Evolutionary conservation across 805 yeast species (phyloP).

Genomic region (Ogataea corticis): DNA sequence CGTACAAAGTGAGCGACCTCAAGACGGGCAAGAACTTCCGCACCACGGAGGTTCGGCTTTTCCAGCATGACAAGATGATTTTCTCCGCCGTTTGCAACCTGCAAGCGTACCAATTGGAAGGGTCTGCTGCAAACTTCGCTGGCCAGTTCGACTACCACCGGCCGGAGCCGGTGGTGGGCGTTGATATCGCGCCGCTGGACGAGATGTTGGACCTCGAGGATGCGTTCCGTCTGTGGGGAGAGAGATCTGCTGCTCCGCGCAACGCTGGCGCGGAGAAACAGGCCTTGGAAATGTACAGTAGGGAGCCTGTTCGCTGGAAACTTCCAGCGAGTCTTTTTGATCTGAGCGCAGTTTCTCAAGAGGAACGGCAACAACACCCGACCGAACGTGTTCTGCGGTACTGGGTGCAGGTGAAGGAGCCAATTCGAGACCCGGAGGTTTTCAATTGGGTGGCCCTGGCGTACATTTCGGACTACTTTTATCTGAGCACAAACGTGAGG

Average conservation of each 20-base stretch:
- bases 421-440: constrained; percentile 26
- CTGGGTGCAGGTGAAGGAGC: constrained; percentile 33
- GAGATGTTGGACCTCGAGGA: constrained; percentile 31
- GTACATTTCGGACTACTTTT: constrained; percentile 58
- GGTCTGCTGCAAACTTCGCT: constrained; percentile 32
- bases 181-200: constrained; percentile 30
- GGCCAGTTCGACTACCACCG: constrained; percentile 34
- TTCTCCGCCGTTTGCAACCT: constrained; percentile 55
- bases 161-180: constrained; percentile 30
- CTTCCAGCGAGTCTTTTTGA: constrained; percentile 36
- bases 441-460: constrained; percentile 59
- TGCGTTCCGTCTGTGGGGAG: constrained; percentile 31
- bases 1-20: constrained; percentile 53
- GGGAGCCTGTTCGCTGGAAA: constrained; percentile 37
- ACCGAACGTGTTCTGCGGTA: constrained; percentile 32
- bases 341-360: constrained; percentile 20
- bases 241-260: constrained; percentile 21
- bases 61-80: constrained; percentile 52
- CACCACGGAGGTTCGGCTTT: constrained; percentile 54
- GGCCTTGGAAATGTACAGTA: constrained; percentile 28
- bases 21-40: constrained; percentile 54
- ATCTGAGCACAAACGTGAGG: constrained; percentile 53
- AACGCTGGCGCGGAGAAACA: constrained; percentile 24
- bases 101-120: constrained; percentile 33
- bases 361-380: constrained; percentile 18